Base-by-base conservation (phyloP, 306 rosid species). In the Inga leiocalycina region DNA sequence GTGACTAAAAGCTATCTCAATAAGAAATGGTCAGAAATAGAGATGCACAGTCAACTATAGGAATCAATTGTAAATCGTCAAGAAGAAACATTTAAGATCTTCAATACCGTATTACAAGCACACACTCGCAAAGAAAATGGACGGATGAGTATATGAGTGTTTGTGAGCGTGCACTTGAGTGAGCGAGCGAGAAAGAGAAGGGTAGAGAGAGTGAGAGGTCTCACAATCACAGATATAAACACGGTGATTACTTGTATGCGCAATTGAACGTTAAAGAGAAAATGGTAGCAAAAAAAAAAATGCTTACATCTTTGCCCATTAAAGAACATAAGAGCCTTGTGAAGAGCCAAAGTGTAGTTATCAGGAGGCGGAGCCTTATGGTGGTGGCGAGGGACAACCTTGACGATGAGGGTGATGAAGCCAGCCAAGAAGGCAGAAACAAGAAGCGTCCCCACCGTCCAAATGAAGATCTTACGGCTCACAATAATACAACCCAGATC, bases 401-500 rank as follows among this genome's bases (percentile, higher is more conserved):
- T 93, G 59, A 92, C 94, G 76, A 93, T 93, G 45, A 93, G 90
- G 1, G 88, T 83, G 72, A 93, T 89, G 41, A 93, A 59, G 0
- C 98, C 98, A 22, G 98, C 91, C 13, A 93, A 64, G 15, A 93
- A 44, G 14, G 91, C 97, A 17, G 86, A 81, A 4, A 82, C 91
- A 22, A 89, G 87, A 20, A 93, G 45, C 3, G 92, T 74, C 19
- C 93, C 96, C 13, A 93, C 86, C 0, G 98, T 93, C 98, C 98
- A 93, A 2, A 90, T 9, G n/a, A 93, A 93, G 91, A 93, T 83
- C 86, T 93, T 91, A 41, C 96, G 98, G 84, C 96, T 90, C 74
- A 93, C 93, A 59, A 91, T 90, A 85, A 93, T 84, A 83, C 96
- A 93, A 1, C 98, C 98, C 2, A 93, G 98, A 87, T 93, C 98